A percentile compares a stretch with the other conserved stretches of the same genome.
These are phyloP conservation scores for Craspedostauros australis DNA, from an alignment of 108 stramenopile species.

Conservation along the genomic window DNA sequence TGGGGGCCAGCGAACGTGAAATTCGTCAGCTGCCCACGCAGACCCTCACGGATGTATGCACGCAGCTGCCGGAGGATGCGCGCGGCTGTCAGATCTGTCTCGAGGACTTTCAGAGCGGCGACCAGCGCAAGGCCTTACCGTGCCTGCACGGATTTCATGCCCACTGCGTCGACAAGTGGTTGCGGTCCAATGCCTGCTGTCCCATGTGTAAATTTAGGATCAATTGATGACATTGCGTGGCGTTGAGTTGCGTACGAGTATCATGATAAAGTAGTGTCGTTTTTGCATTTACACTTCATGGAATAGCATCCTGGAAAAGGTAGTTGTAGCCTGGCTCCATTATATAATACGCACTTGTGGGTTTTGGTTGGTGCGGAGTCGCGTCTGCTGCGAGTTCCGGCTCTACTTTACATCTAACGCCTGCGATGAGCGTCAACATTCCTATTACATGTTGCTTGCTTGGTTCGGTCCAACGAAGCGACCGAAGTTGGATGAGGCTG, in stretches of 20 bases:
- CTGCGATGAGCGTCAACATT: too few species aligned
- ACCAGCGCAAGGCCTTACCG: constrained; percentile 60
- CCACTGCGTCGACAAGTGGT: constrained; percentile 78
- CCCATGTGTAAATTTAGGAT: constrained; percentile 62
- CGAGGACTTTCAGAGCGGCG: constrained; percentile 70
- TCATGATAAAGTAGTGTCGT: background rate
- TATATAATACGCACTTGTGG: background rate
- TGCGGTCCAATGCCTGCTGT: constrained; percentile 61
- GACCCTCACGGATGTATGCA: background rate
- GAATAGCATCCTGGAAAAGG: background rate
- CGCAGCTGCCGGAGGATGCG: constrained; percentile 45
- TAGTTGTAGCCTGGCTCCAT: background rate
- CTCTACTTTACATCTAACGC: too few species aligned
- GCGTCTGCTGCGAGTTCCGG: background rate
- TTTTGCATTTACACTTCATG: background rate
- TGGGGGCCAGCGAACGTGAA: constrained; percentile 34
- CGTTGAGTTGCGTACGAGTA: too few species aligned
- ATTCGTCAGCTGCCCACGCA: constrained; percentile 44
- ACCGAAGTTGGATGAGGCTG: too few species aligned
- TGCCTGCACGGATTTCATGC: constrained; percentile 87
- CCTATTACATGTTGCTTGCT: too few species aligned
- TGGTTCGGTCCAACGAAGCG: too few species aligned
- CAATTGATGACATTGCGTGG: too few species aligned
- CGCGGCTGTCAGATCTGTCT: constrained; percentile 80
- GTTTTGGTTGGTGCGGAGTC: background rate